A percentile compares a stretch with the other conserved stretches of the same genome.
Evolutionary conservation across 345 rosid genomes (phyloP).

Genomic region (Alliaria petiolata): DNA sequence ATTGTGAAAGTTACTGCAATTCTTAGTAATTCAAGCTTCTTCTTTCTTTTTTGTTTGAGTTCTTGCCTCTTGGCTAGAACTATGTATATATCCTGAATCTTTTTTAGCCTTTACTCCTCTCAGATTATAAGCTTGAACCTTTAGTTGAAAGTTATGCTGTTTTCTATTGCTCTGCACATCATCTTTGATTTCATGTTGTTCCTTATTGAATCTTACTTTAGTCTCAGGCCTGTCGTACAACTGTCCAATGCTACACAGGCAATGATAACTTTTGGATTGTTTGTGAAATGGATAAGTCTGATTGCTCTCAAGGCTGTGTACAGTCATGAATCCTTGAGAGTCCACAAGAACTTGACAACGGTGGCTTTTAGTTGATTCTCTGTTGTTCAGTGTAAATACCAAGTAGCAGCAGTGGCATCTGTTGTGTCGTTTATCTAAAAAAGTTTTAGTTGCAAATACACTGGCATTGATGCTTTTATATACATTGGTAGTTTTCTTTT

Average conservation of each 20-base stretch:
- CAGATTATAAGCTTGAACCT: not conserved
- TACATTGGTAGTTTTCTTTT: slow-evolving; percentile 8
- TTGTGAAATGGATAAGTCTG: slow-evolving; percentile 24
- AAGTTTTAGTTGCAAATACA: not conserved
- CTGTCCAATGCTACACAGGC: slow-evolving; percentile 24
- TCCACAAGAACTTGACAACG: slow-evolving; percentile 18
- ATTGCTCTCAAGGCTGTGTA: slow-evolving; percentile 19
- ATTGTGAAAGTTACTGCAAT: not conserved
- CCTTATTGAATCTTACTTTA: slow-evolving; percentile 8
- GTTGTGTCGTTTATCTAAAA: not conserved
- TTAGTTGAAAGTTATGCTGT: slow-evolving; percentile 1
- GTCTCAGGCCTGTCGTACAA: slow-evolving; percentile 29
- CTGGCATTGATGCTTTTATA: slow-evolving; percentile 7
- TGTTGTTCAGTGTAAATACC: slow-evolving; percentile 18
- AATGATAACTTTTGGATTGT: slow-evolving; percentile 18
- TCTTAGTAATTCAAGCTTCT: not conserved
- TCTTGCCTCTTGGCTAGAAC: slow-evolving; percentile 14
- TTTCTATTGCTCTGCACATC: slow-evolving; percentile 10
- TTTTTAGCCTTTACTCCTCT: not conserved
- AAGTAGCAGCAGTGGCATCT: slow-evolving; percentile 6
- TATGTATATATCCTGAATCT: slow-evolving; percentile 7
- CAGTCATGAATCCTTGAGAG: slow-evolving; percentile 12
- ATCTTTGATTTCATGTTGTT: slow-evolving; percentile 4
- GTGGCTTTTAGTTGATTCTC: slow-evolving; percentile 20
- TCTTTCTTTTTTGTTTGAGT: slow-evolving; percentile 15